Percentiles rank a stretch among this genome's conserved stretches.
Conservation (phyloP, 2,329 filamentous ascomycete genomes). For the Calonectria pauciramosa region DNA sequence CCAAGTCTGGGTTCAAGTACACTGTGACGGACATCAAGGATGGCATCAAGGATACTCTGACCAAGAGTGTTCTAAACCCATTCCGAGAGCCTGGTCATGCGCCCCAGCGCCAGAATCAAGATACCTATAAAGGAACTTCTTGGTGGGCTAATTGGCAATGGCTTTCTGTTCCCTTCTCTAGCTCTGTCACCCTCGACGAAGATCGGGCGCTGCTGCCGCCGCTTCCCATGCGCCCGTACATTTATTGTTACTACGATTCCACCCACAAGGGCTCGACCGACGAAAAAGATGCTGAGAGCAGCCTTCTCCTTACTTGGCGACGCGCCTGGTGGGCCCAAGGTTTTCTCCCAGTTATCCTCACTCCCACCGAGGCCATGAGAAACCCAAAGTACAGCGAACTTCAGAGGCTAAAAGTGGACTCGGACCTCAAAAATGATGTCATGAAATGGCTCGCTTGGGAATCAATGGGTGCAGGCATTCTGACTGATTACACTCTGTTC, state of each 20-base stretch:
- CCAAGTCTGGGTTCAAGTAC: constrained; percentile 51
- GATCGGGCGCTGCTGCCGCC: constrained; percentile 87
- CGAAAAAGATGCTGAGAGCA: constrained; percentile 79
- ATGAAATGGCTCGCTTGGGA: constrained; percentile 95
- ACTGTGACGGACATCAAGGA: constrained; percentile 60
- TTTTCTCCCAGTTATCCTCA: constrained; percentile 87
- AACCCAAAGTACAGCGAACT: constrained; percentile 84
- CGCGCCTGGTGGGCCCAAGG: constrained; percentile 96
- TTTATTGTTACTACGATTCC: constrained; percentile 94
- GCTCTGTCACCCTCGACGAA: constrained; percentile 83
- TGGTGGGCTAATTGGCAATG: constrained; percentile 95
- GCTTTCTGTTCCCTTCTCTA: constrained; percentile 88
- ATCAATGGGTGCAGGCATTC: constrained; percentile 86
- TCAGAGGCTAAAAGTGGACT: constrained; percentile 72
- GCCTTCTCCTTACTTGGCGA: constrained; percentile 87
- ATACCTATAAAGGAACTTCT: constrained; percentile 80
- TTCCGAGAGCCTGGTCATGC: constrained; percentile 80
- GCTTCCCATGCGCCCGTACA: constrained; percentile 74
- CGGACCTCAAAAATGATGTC: constrained; percentile 76
- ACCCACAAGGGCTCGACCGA: constrained; percentile 72
- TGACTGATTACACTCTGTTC: constrained; percentile 83
- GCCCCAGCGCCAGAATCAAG: constrained; percentile 81
- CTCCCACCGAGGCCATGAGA: constrained; percentile 83
- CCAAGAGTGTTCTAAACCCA: constrained; percentile 70
- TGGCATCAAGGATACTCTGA: constrained; percentile 52